Base-by-base conservation (phyloP, 192 early-diverging fungal species). In the Entomortierella lignicola region DNA sequence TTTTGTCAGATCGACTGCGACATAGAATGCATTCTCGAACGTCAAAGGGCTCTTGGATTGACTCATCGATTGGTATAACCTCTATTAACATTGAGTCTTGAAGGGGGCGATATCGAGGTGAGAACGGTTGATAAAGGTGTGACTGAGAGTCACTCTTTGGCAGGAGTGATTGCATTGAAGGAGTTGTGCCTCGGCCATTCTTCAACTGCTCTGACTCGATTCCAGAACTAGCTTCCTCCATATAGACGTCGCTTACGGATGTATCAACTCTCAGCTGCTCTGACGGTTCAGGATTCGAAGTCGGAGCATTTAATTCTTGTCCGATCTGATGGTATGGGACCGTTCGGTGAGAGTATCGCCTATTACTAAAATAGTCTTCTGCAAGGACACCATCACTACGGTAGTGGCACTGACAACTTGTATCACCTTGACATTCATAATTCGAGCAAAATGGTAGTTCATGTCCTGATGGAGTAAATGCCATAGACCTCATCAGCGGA, bases 361-460 rank as follows among this genome's bases (percentile, higher is more conserved):
- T 39, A 7, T 37, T 68, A 27, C 62, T 75, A n/a, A 75, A 75
- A 37, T 75, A 75, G 18, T 68, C 72, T 26, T 72, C 71, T 6
- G 51, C 10, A 26, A 42, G 26, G 12, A 29, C 23, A 13, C 54
- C 34, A 30, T 60, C 55, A 29, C 50, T 44, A 27, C 64, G 47
- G 12, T 27, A 48, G 6, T 20, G 34, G 29, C 44, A 63, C 20
- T 42, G 39, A 30, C 57, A 52, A 25, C 48, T 60, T 43, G 34
- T 26, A 8, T 13, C 50, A 1, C 47, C 34, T 17, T 37, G 32
- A 39, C 47, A 60, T 21, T 51, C 69, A 30, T 13, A 55, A 25
- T 44, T 27, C 2, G 37, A 20, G 32, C 47, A 34, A 12, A 44
- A 12, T 10, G 47, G 15, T 0, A 52, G 48, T 26, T 60, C 72